Percentiles rank a stretch among this genome's conserved stretches.
Conservation (phyloP, 1,284 basidiomycete genomes). For the Malassezia pachydermatis region DNA sequence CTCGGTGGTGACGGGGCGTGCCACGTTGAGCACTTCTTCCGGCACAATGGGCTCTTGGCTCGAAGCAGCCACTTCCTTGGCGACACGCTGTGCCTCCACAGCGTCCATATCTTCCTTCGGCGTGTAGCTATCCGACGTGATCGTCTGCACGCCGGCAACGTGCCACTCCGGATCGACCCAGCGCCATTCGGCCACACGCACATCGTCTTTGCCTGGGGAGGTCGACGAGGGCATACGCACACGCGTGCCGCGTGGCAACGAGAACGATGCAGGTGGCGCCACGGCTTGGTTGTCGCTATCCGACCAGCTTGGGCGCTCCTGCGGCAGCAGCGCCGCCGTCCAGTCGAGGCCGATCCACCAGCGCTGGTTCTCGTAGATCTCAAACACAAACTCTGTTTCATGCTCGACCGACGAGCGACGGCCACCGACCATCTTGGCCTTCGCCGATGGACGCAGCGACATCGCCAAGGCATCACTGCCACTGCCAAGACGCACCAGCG, state of each 20-base stretch:
- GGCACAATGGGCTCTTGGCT: background rate
- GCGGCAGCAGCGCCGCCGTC: constrained; percentile 80
- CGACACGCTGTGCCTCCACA: constrained; percentile 12
- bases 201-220: constrained; percentile 28
- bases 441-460: constrained; percentile 19
- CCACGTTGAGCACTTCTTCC: constrained; percentile 2
- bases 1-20: background rate
- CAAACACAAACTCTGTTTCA: constrained; percentile 37
- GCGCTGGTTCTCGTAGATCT: constrained; percentile 79
- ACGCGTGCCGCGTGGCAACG: constrained; percentile 49
- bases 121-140: constrained; percentile 14
- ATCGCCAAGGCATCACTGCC: constrained; percentile 19
- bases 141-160: constrained; percentile 36
- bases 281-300: constrained; percentile 48
- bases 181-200: constrained; percentile 48
- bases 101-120: constrained; percentile 4
- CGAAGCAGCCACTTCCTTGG: background rate
- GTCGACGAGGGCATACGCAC: constrained; percentile 39
- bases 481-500: constrained; percentile 24
- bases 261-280: constrained; percentile 55
- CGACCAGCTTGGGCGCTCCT: constrained; percentile 77
- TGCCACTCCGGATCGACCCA: constrained; percentile 51
- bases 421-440: background rate
- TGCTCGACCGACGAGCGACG: constrained; percentile 3
- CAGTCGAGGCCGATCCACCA: constrained; percentile 69